Evolutionary conservation across 306 rosid species (phyloP).

Genomic region (Cucurbita ficifolia): DNA sequence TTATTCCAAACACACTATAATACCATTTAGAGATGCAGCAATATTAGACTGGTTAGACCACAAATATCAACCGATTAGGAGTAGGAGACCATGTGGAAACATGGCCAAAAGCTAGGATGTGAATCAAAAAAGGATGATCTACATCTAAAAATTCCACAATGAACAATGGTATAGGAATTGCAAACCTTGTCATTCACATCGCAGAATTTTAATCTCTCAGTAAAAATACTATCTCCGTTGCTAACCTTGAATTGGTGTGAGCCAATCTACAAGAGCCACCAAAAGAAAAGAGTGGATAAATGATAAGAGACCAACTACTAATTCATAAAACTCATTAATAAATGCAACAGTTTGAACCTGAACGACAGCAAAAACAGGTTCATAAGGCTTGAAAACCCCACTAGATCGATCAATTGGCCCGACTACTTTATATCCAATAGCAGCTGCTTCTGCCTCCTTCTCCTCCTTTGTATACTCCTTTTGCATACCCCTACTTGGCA

Average conservation of each 20-base stretch:
- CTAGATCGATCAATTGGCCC: constrained; percentile 47
- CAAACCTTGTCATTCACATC: constrained; percentile 86
- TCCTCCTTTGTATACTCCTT: constrained; percentile 56
- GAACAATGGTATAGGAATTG: background rate
- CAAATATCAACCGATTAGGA: background rate
- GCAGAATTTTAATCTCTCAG: constrained; percentile 74
- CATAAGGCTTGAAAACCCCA: constrained; percentile 51
- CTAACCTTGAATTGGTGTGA: constrained; percentile 90
- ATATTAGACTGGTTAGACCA: background rate
- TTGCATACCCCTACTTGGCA: constrained; percentile 15
- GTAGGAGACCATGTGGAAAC: background rate
- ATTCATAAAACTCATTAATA: background rate
- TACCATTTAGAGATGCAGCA: background rate
- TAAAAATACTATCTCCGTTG: constrained; percentile 71
- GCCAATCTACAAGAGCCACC: constrained; percentile 36
- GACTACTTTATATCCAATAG: constrained; percentile 57
- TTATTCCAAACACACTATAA: too few relatives aligned
- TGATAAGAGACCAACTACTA: background rate
- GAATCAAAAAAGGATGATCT: background rate
- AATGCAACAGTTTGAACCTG: constrained; percentile 31
- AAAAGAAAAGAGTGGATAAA: background rate
- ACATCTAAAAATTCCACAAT: background rate
- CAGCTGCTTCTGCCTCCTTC: constrained; percentile 56
- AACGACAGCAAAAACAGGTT: constrained; percentile 67
- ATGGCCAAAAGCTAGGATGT: background rate